Base-by-base conservation (phyloP, 768 basidiomycete genomes). In the Tulasnella sp. region DNA sequence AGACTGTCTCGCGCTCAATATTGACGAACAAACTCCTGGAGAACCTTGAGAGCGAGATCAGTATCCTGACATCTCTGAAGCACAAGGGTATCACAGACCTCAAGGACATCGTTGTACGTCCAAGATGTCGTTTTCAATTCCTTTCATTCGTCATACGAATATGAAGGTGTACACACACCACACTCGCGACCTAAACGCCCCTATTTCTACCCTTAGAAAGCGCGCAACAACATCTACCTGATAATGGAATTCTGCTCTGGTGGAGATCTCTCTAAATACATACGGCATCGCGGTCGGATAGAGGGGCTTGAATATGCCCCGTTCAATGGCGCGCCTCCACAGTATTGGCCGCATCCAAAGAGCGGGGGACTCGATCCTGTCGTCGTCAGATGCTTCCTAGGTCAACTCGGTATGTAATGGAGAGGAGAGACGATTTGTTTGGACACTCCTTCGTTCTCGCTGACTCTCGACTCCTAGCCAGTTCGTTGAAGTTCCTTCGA, bases 241-340 rank as follows among this genome's bases (percentile, higher is more conserved):
- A 86, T 99, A 67, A 99, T 98, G 86, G 95, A 96, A 67, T 97
- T 82, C 70, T 98, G 96, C 70, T 83, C 92, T 1, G 95, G 94
- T 1, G 94, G 94, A 2, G 96, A 99, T 72, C 81, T 99, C 51
- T 90, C 92, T 0, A 83, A 90, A 65, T 98, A 98, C 68, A 95
- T 98, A 78, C 93, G 92, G 83, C 92, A 90, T 69, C 84, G 94
- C n/a, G 96, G 95, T 15, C 82, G 86, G 17, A 85, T 98, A 47
- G 87, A 95, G 49, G 85, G 86, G 2, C 78, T 98, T 11, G 87
- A 94, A 69, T 95, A 89, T 61, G 70, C 80, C 0, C 86, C 92
- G 3, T 73, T 76, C 13, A 79, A 83, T 4, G 83, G 83, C 26
- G 80, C 82, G 15, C 77, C 86, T 44, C 79, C 80, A 21, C 83